These are phyloP conservation scores for Didymella lethalis DNA, from an alignment of 2,329 filamentous ascomycete genomes.

Conservation along the genomic window DNA sequence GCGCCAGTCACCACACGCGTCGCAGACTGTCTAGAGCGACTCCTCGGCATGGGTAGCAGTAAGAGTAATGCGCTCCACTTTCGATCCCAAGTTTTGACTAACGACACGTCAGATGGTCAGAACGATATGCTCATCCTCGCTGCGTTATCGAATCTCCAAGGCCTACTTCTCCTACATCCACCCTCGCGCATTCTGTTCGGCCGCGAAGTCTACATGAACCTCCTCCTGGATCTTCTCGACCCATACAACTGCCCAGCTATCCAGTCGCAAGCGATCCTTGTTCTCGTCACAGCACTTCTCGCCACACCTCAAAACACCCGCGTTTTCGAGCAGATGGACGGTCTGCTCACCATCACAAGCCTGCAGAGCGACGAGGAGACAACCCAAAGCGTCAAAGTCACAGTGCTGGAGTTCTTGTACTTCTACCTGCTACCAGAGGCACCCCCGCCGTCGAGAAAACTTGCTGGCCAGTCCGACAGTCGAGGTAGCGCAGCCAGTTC, in stretches of 20 bases:
- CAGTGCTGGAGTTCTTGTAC: slow-evolving; percentile 96
- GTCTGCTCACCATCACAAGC: slow-evolving; percentile 87
- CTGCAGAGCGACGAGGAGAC: slow-evolving; percentile 91
- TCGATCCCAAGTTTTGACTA: slow-evolving; percentile 5
- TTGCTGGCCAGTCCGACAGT: slow-evolving; percentile 44
- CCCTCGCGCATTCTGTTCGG: slow-evolving; percentile 87
- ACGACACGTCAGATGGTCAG: slow-evolving; percentile 66
- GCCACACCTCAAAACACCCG: slow-evolving; percentile 88
- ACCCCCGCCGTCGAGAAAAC: slow-evolving; percentile 55
- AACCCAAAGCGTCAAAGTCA: slow-evolving; percentile 87
- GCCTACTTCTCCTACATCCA: slow-evolving; percentile 85
- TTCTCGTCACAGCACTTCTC: slow-evolving; percentile 87
- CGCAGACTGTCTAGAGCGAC: slow-evolving; percentile 82
- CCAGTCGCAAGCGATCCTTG: slow-evolving; percentile 87
- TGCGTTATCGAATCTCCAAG: slow-evolving; percentile 88
- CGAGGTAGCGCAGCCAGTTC: slow-evolving; percentile 42
- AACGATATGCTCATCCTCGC: slow-evolving; percentile 90
- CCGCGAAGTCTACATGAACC: slow-evolving; percentile 93
- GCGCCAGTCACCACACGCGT: slow-evolving; percentile 77
- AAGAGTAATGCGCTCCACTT: slow-evolving; percentile 34
- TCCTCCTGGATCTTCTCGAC: slow-evolving; percentile 93
- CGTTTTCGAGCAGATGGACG: slow-evolving; percentile 90
- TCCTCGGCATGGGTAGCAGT: slow-evolving; percentile 78
- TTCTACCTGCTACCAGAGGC: slow-evolving; percentile 98
- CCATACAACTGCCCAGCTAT: slow-evolving; percentile 88